phyloP scores from a whole-genome alignment of 2,329 filamentous ascomycete genomes.

The Aspergillus chevalieri region DNA sequence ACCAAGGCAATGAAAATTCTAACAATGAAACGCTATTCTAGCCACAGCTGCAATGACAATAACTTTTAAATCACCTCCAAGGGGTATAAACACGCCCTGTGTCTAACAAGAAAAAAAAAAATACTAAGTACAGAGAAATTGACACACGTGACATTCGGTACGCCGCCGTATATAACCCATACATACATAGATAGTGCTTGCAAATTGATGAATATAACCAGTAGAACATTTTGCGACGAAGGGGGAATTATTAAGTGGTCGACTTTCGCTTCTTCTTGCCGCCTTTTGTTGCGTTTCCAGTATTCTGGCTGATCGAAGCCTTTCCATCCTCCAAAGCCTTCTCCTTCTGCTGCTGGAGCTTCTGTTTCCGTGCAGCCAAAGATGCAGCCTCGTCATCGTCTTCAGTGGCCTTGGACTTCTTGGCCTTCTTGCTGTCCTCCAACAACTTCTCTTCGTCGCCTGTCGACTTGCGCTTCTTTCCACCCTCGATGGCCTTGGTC shows the following conservation, averaged over 20 bases:
- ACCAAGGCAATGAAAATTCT: not conserved
- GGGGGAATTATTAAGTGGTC: constrained; percentile 23
- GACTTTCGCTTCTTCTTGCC: constrained; percentile 38
- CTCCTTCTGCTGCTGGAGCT: constrained; percentile 46
- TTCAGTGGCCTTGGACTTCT: constrained; percentile 33
- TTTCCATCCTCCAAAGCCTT: constrained; percentile 41
- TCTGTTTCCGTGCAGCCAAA: constrained; percentile 40
- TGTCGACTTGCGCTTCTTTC: constrained; percentile 50
- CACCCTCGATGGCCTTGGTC: constrained; percentile 29
- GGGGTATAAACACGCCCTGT: constrained; percentile 21
- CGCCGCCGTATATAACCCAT: constrained; percentile 22
- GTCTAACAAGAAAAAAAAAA: constrained; percentile 14
- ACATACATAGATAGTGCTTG: constrained; percentile 5
- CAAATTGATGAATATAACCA: constrained; percentile 13
- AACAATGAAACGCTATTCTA: too few species aligned
- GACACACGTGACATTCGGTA: constrained; percentile 27
- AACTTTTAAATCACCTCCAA: constrained; percentile 14
- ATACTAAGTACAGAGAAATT: constrained; percentile 6
- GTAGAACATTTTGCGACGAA: constrained; percentile 20
- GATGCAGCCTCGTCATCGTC: constrained; percentile 33
- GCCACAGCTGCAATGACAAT: too few species aligned
- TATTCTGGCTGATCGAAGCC: constrained; percentile 21
- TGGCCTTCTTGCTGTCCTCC: constrained; percentile 33
- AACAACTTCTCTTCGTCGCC: constrained; percentile 26
- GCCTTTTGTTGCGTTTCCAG: constrained; percentile 12